Evolutionary conservation across 1,139 yeast species (phyloP), one percentile per base, ranked within the genome.

Genomic region (Petasospora rhodanensis): DNA sequence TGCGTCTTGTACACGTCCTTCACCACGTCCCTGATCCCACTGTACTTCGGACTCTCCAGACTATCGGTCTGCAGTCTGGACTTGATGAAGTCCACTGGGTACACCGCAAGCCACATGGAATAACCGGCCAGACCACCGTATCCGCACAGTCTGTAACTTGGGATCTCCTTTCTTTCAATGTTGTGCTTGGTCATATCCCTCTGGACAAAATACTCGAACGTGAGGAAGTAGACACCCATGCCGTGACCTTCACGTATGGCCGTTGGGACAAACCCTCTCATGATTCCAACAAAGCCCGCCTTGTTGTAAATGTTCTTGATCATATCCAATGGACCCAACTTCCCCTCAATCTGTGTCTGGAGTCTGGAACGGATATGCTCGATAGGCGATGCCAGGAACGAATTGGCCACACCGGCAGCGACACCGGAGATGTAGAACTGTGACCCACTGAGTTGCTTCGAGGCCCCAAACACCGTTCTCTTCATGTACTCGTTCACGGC

Each of bases 401-500:
- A 85, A 62, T 85, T 87, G 28, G 95, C 89, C 41, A 84, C 64
- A 26, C 97, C 97, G 25, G 95, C 95, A 12, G 81, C 86, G 2
- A 80, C 79, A 51, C 97, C 96, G 54, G 93, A 76, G 14, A 67
- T 52, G 62, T 85, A 86, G 50, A 76, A 86, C 55, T 87, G 93
- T 14, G 56, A 38, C 32, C 71, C 63, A 22, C 65, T 54, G 40
- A 71, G 61, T 4, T 69, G 61, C 22, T 58, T 56, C 14, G 36
- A 41, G 11, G 38, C 28, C 31, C 79, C 68, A 33, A 59, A 64
- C 52, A 79, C 83, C 43, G 68, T 59, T 50, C 97, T 70, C 61
- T 91, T 91, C 96, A 89, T 86, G 51, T 71, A 84, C 57, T 91
- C 97, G 55, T 89, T 89, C 24, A 86, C 95, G 28, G 96, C 91